Evolutionary conservation across 2,329 filamentous ascomycete genomes (phyloP).

Genomic region (Pleomassaria siparia): DNA sequence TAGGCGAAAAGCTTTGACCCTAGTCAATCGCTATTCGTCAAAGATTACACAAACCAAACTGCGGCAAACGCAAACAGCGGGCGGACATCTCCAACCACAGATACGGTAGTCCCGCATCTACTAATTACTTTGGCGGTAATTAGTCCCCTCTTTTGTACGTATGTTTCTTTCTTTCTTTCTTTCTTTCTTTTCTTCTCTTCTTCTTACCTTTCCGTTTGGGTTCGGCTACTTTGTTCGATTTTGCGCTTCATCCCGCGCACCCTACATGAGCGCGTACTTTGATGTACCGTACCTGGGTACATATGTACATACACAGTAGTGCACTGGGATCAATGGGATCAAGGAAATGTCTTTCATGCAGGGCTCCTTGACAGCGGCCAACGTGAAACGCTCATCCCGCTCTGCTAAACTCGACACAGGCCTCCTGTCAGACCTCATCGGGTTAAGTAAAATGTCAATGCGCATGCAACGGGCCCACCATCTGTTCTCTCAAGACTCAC

Average conservation of each 20-base stretch:
- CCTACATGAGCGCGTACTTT: too few relatives aligned
- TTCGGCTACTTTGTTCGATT: background rate
- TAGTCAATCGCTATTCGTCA: constrained; percentile 3
- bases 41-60: constrained; percentile 11
- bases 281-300: too few relatives aligned
- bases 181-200: too few relatives aligned
- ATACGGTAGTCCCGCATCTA: too few relatives aligned
- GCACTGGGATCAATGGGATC: background rate
- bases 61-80: constrained; percentile 4
- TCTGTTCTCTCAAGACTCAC: background rate
- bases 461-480: background rate
- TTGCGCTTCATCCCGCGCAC: background rate
- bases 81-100: constrained; percentile 5
- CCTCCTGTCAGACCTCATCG: constrained; percentile 7
- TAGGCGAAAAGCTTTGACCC: constrained; percentile 6
- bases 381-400: background rate
- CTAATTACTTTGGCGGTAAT: too few relatives aligned
- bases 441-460: constrained; percentile 6
- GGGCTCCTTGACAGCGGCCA: background rate
- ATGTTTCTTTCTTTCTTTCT: too few relatives aligned
- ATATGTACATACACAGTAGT: background rate
- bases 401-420: background rate
- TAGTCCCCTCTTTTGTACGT: constrained; percentile 3
- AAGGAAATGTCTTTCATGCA: background rate
- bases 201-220: constrained; percentile 4